A percentile compares a stretch with the other conserved stretches of the same genome.
phyloP scores from a whole-genome alignment of 2,329 filamentous ascomycete genomes.

The Gaeumannomyces tritici region DNA sequence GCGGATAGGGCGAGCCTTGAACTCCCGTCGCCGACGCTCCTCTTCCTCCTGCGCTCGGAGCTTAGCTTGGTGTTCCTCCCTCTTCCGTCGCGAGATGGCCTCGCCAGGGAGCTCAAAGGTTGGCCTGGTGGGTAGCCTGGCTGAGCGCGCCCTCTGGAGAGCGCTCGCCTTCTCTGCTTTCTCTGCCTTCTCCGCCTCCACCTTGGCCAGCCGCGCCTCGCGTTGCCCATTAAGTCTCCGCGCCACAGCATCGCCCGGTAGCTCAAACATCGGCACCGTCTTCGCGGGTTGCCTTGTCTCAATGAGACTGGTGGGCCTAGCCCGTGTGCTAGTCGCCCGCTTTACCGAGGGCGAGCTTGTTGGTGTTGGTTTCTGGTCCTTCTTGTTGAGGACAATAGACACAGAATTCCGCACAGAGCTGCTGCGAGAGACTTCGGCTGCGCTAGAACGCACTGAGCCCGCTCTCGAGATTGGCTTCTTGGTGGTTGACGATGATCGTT shows the following conservation, averaged over 20 bases:
- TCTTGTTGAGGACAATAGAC: slow-evolving; percentile 25
- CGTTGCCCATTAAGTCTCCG: slow-evolving; percentile 47
- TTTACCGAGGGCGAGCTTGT: slow-evolving; percentile 15
- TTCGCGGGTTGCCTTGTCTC: slow-evolving; percentile 37
- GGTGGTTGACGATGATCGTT: slow-evolving; percentile 9
- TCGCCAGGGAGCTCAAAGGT: slow-evolving; percentile 56
- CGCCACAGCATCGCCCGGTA: slow-evolving; percentile 53
- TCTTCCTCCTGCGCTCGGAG: slow-evolving; percentile 50
- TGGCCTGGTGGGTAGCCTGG: slow-evolving; percentile 41
- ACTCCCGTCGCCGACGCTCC: slow-evolving; percentile 49
- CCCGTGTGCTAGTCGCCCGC: slow-evolving; percentile 10
- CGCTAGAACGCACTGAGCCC: slow-evolving; percentile 27
- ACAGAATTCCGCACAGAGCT: slow-evolving; percentile 31
- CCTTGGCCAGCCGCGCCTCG: slow-evolving; percentile 40
- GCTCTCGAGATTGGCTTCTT: slow-evolving; percentile 14
- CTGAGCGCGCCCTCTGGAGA: slow-evolving; percentile 31
- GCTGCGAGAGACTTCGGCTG: slow-evolving; percentile 19
- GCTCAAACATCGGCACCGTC: slow-evolving; percentile 45
- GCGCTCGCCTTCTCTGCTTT: slow-evolving; percentile 7
- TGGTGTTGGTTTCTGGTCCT: background rate
- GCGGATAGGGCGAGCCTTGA: slow-evolving; percentile 51
- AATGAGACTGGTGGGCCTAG: slow-evolving; percentile 29
- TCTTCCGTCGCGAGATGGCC: slow-evolving; percentile 44
- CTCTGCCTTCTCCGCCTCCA: slow-evolving; percentile 15
- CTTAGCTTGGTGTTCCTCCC: slow-evolving; percentile 45